phyloP scores from a whole-genome alignment of 75 land plant species.

The Ceratopteris richardii region DNA sequence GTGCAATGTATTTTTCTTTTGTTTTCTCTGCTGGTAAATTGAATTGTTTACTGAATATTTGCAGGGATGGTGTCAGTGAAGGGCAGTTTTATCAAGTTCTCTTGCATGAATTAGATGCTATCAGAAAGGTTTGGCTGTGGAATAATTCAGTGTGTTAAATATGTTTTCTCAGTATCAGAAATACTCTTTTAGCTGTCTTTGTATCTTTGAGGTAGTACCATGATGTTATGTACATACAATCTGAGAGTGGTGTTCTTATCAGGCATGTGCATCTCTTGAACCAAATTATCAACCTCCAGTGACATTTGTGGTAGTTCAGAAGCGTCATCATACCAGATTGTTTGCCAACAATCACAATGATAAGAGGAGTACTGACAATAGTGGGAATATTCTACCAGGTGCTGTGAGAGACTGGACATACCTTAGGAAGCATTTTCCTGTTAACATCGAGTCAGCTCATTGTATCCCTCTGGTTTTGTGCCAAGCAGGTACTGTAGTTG shows the following conservation, averaged over 20 bases:
- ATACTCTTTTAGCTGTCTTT: too few relatives aligned
- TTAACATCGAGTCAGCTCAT: not conserved
- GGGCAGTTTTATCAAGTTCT: constrained; percentile 96
- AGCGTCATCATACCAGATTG: constrained; percentile 91
- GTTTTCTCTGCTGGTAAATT: not conserved
- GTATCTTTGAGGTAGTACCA: too few relatives aligned
- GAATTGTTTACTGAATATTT: not conserved
- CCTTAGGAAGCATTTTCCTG: not conserved
- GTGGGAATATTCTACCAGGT: constrained; percentile 95
- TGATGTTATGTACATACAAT: not conserved
- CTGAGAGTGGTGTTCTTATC: not conserved
- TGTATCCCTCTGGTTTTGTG: not conserved
- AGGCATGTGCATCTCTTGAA: constrained; percentile 96
- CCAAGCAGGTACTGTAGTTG: constrained; percentile 82
- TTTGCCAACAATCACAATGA: constrained; percentile 89
- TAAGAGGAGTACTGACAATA: constrained; percentile 56
- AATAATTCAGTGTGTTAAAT: too few relatives aligned
- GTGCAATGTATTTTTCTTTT: not conserved
- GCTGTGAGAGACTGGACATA: not conserved
- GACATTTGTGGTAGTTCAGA: constrained; percentile 98
- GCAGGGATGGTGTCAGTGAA: constrained; percentile 95
- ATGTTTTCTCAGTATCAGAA: too few relatives aligned
- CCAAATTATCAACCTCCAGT: constrained; percentile 97
- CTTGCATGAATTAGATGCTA: constrained; percentile 84
- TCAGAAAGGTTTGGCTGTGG: constrained; percentile 48